These are phyloP conservation scores for Prillingera fragicola DNA, from an alignment of 1,284 basidiomycete genomes.

Conservation along the genomic window DNA sequence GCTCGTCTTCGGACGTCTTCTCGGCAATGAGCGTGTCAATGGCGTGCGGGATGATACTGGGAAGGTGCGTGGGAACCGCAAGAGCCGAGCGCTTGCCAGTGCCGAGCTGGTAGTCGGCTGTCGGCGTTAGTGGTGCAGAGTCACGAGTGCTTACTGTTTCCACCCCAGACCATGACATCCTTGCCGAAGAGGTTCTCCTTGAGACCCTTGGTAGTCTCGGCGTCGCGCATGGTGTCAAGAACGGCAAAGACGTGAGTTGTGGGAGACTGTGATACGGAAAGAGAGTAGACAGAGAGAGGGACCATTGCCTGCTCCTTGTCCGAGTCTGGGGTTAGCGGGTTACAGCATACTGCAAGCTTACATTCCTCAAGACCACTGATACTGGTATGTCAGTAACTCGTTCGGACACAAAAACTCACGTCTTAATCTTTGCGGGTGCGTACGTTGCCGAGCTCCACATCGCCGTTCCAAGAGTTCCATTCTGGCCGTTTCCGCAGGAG, in stretches of 20 bases:
- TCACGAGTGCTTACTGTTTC: conserved; percentile 42
- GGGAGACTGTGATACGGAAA: conserved; percentile 61
- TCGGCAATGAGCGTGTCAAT: conserved; percentile 42
- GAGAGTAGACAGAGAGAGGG: conserved; percentile 62
- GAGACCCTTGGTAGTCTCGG: conserved; percentile 48
- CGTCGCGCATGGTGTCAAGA: conserved; percentile 58
- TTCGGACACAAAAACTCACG: conserved; percentile 34
- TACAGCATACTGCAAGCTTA: conserved; percentile 46
- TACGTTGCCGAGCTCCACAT: conserved; percentile 68
- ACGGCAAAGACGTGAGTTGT: conserved; percentile 73
- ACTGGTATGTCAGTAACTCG: conserved; percentile 11
- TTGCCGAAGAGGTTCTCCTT: conserved; percentile 48
- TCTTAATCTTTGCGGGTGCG: conserved; percentile 68
- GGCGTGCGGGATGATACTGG: conserved; percentile 51
- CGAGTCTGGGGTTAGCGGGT: conserved; percentile 54
- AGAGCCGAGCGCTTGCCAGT: conserved; percentile 73
- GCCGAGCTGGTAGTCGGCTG: conserved; percentile 69
- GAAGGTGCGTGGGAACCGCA: conserved; percentile 60
- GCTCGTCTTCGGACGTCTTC: conserved; percentile 56
- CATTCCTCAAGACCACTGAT: conserved; percentile 81
- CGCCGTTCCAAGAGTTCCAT: conserved; percentile 78
- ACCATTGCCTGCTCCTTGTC: conserved; percentile 59
- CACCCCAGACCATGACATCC: conserved; percentile 55
- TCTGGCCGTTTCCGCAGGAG: conserved; percentile 73
- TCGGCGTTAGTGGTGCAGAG: background rate